Conservation (phyloP, 768 basidiomycete genomes). For the Mycena crocata region DNA sequence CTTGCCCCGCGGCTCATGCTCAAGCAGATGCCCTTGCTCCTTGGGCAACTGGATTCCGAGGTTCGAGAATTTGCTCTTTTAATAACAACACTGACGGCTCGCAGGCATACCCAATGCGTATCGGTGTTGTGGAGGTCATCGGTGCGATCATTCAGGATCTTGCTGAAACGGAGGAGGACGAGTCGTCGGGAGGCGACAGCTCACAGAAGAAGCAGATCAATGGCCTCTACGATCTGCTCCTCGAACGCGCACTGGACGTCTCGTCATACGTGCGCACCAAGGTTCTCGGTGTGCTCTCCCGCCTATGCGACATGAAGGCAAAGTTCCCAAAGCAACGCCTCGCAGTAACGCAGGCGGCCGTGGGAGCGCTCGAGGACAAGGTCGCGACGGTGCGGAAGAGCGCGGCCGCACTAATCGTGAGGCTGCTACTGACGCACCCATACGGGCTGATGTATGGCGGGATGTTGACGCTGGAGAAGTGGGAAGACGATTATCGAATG, state of each 20-base stretch:
- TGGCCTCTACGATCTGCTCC: slow-evolving; percentile 83
- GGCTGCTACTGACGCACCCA: slow-evolving; percentile 88
- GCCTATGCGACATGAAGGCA: slow-evolving; percentile 75
- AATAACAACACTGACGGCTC: background rate
- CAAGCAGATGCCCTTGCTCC: slow-evolving; percentile 89
- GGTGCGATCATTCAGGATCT: slow-evolving; percentile 88
- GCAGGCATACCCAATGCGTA: slow-evolving; percentile 96
- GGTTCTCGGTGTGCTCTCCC: slow-evolving; percentile 80
- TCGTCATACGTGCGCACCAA: slow-evolving; percentile 94
- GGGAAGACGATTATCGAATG: slow-evolving; percentile 77
- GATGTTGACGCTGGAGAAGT: slow-evolving; percentile 74
- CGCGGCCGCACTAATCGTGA: slow-evolving; percentile 79
- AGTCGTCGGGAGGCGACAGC: slow-evolving; percentile 53
- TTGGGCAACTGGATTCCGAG: slow-evolving; percentile 92
- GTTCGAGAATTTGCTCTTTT: slow-evolving; percentile 58
- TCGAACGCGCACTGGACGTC: slow-evolving; percentile 88
- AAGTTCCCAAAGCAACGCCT: slow-evolving; percentile 92
- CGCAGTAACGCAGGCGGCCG: slow-evolving; percentile 78
- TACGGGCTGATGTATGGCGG: slow-evolving; percentile 90
- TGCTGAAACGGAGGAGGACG: slow-evolving; percentile 63
- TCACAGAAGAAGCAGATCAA: slow-evolving; percentile 80
- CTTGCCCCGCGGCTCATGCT: slow-evolving; percentile 81
- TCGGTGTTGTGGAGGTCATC: slow-evolving; percentile 92
- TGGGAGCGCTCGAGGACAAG: slow-evolving; percentile 90
- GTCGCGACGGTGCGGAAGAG: slow-evolving; percentile 87